Conservation (phyloP, 2,329 filamentous ascomycete genomes). For the Penicillium brasilianum region DNA sequence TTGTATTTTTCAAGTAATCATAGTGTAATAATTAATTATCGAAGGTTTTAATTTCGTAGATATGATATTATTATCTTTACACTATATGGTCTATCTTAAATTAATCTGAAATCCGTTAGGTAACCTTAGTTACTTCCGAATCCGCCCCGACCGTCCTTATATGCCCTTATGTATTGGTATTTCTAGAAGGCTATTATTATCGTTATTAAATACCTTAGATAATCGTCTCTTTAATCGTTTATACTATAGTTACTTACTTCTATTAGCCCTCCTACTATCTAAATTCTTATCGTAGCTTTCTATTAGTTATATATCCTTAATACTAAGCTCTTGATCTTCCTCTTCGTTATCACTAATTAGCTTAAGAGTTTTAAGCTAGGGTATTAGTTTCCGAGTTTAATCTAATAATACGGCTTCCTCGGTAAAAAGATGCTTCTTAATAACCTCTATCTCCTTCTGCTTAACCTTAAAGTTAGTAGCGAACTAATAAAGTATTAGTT, state of each 20-base stretch:
- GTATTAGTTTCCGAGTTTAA: background rate
- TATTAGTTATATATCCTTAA: background rate
- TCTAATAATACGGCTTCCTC: background rate
- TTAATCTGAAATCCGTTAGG: background rate
- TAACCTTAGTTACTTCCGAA: background rate
- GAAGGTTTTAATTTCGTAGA: conserved; percentile 4
- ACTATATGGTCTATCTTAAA: background rate
- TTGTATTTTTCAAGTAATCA: background rate
- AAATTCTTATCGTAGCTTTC: background rate
- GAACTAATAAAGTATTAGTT: background rate
- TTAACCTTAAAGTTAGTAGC: background rate
- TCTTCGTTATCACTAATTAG: background rate
- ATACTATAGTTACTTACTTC: background rate
- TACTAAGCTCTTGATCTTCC: background rate
- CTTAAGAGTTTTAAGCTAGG: background rate
- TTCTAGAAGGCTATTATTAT: background rate
- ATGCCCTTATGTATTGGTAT: background rate
- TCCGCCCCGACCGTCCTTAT: background rate
- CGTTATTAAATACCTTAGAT: background rate
- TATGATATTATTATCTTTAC: background rate
- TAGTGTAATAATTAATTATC: conserved; percentile 6
- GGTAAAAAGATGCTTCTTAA: background rate
- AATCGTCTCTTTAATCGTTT: background rate
- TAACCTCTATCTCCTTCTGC: background rate
- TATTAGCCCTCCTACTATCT: background rate